A percentile compares a stretch with the other conserved stretches of the same genome.
Conservation (phyloP, 768 basidiomycete species). For the Serpula lacrymans region DNA sequence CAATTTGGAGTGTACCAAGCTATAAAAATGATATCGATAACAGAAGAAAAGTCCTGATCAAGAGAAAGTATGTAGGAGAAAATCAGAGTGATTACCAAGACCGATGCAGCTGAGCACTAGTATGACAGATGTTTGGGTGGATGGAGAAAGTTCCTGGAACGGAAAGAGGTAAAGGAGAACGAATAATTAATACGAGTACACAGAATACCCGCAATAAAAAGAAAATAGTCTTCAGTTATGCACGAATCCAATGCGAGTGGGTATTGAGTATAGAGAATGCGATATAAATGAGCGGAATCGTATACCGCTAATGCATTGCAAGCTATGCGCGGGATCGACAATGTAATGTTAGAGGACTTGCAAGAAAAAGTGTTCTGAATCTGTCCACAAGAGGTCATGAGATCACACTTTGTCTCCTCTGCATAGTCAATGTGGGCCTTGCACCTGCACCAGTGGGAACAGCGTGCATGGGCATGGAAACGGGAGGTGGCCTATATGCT, state of each 20-base stretch:
- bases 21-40: constrained; percentile 6
- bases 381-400: neutral
- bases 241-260: constrained; percentile 16
- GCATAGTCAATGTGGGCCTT: neutral
- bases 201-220: constrained; percentile 2
- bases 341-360: no score
- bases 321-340: no score
- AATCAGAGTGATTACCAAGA: neutral
- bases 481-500: constrained; percentile 18
- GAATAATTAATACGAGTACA: constrained; percentile 7
- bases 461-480: neutral
- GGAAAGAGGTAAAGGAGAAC: neutral
- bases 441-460: neutral
- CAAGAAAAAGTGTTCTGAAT: neutral
- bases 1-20: no score
- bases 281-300: constrained; percentile 6
- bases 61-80: neutral
- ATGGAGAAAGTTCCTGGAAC: neutral
- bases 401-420: neutral
- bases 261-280: constrained; percentile 23
- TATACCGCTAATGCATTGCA: neutral
- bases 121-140: constrained; percentile 1
- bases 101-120: constrained; percentile 1
- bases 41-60: neutral
- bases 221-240: constrained; percentile 1